Base-by-base conservation (phyloP, 2,329 filamentous ascomycete genomes). In the Penicillium sp. region DNA sequence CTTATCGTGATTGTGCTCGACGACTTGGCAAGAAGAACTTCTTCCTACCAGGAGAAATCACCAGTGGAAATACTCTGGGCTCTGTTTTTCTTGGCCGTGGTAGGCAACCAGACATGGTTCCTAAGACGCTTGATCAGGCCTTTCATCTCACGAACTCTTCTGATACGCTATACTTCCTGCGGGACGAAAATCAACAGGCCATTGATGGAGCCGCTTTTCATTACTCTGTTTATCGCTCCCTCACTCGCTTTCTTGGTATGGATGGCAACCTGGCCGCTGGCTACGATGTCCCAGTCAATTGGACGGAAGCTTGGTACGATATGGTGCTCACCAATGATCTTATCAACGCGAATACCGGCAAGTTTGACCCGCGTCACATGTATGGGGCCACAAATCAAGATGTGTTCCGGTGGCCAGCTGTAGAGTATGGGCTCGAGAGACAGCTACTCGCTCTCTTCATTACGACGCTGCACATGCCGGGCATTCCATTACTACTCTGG, bases 371-470 rank as follows among this genome's bases (percentile, higher is more conserved):
- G 3, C 80, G 86, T 1, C 85, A 88, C 66, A 81, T 88, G 79
- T 87, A 82, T 65, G 86, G 85, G 49, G 80, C 82, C 2, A 86
- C 84, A 7, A 88, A 88, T 65, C 86, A 88, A 71, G 86, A 88
- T 66, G 84, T 88, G 8, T 84, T 88, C 63, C 79, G 85, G 35
- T 88, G 85, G 85, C 85, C 85, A 9, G 79, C 83, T 10, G 75
- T 88, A 24, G 74, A 76, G 37, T 79, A 84, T 56, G 85, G 85
- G 4, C 82, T 82, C 0, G 77, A 86, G 63, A 78, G 82, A 45
- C 81, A 84, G 67, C 72, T 87, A 7, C 71, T 87, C 4, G 85
- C 79, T 5, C 75, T 82, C 16, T 87, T 85, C 63, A 78, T 88
- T 45, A 84, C 82, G 1, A 85, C 84, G 0, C 67, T 87, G 50